phyloP scores from a whole-genome alignment of 2,329 filamentous ascomycete species.

The Periconia sp. region DNA sequence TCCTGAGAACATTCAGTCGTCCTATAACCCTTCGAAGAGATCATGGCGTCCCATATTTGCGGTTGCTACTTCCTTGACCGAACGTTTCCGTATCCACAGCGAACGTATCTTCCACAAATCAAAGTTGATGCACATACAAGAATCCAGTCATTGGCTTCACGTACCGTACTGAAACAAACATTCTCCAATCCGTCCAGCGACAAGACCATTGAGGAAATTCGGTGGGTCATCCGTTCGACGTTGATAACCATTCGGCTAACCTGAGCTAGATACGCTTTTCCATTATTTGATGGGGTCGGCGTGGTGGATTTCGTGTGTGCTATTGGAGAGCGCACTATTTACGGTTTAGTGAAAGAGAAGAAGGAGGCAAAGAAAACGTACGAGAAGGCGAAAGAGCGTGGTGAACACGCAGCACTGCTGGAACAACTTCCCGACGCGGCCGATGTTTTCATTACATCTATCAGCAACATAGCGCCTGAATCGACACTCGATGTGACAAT shows the following conservation, averaged over 20 bases:
- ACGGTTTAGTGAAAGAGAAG: constrained; percentile 66
- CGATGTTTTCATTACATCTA: constrained; percentile 66
- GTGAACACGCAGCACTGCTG: constrained; percentile 64
- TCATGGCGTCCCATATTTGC: constrained; percentile 12
- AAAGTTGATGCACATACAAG: constrained; percentile 58
- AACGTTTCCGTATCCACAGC: not conserved
- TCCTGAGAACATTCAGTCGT: too few species aligned
- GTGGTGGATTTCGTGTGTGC: constrained; percentile 67
- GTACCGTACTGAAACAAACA: constrained; percentile 56
- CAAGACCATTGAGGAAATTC: constrained; percentile 52
- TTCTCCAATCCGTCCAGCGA: constrained; percentile 59
- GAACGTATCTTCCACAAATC: constrained; percentile 57
- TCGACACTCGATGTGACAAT: constrained; percentile 61
- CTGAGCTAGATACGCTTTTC: constrained; percentile 60
- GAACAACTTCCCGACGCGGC: constrained; percentile 59
- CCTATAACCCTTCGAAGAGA: not conserved
- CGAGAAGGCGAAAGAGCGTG: constrained; percentile 57
- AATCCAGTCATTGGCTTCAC: constrained; percentile 56
- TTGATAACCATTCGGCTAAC: not conserved
- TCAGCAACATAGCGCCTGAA: constrained; percentile 65
- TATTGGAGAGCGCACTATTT: constrained; percentile 60
- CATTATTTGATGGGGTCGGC: constrained; percentile 69
- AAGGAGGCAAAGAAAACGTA: constrained; percentile 61
- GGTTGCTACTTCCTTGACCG: constrained; percentile 20
- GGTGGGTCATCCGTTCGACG: constrained; percentile 11